Evolutionary conservation across 371 early-diverging fungal species (phyloP), one percentile per base, ranked within the genome.

Genomic region (Nematocida sp.): DNA sequence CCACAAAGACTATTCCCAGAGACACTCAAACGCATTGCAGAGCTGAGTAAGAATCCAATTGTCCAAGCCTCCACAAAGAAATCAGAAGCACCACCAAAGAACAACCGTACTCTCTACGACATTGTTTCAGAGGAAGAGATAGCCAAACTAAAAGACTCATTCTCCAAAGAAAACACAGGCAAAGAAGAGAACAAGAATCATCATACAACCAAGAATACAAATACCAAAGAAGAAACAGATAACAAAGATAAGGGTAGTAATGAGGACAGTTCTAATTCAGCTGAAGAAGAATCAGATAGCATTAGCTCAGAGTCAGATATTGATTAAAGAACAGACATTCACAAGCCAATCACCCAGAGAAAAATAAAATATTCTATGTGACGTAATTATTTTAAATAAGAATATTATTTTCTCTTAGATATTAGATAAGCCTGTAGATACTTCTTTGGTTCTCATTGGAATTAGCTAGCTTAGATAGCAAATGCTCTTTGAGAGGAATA

Each of bases 81-180:
- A 64, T 2, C 29, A 31, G 46, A 21, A 11, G 4, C 52, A 13
- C 21, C 19, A 3, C 62, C 65, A 46, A 52, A 52, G 43, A 23
- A 57, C 57, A 31, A 45, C 54, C 9, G 65, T 15, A 66, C 67
- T 2, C 67, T 66, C 11, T 66, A 60, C 32, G 67, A 66, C 60
- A 60, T 34, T 45, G 52, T 51, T 11, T 19, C 13, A 43, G 43
- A 27, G 51, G 7, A 21, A 49, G n/a, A 27, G 21, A 49, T 5
- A 49, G 19, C 13, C 5, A 27, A 49, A 21, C 7, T 5, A 9
- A 49, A 49, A 27, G 51, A 49, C 19, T 9, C 51, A 21, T 7
- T 21, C 5, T 5, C 7, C 7, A 21, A n/a, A n/a, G 27, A 49
- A 27, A n/a, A 19, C 21, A 19, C 7, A 21, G 51, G 9, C 5